Evolutionary conservation across 192 early-diverging fungal species (phyloP), one percentile per base, ranked within the genome.

Genomic region (Linnemannia schmuckeri): DNA sequence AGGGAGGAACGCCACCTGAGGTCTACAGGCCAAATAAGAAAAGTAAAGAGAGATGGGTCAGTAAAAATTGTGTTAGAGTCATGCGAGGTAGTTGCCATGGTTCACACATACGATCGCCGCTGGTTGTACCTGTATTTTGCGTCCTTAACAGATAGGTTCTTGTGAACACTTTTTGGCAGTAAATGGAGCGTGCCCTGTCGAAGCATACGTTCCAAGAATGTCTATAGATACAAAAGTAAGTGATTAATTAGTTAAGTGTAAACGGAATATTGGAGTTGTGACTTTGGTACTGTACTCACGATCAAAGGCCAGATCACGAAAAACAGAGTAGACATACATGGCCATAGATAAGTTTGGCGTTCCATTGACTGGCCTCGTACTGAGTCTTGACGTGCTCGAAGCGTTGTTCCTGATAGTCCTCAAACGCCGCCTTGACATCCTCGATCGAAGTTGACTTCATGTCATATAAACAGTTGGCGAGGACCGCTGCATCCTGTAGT

Each of bases 1-100:
- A 74, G 73, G 73, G 7, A 74, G 73, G 30, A 74, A 74, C 8
- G 73, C 13, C 37, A 44, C 41, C 52, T 74, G 73, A 18, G 73
- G 73, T 52, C 73, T 44, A 74, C 49, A 52, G 70, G 33, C 37
- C 17, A 38, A 9, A 24, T 24, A n/a, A 35, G 3, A 12, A 42
- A 41, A 42, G 37, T 3, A 33, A 40, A 15, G 18, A 0, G 30
- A 33, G 27, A 38, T 1, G 15, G 10, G 69, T 40, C 6, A 40
- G 1, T 0, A 33, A 15, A 38, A 22, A 24, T 41, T 17, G 3
- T 5, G 1, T 40, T 18, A 8, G 40, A 7, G 18, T 24, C 35
- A 7, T 40, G 9, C 24, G 18, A 27, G n/a, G 3, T 9, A 9
- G 22, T 9, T 57, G 24, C 17, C 7, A 1, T 27, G 6, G n/a